Evolutionary conservation across 176 grass and related monocot species (phyloP).

Genomic region (Bolboschoenus planiculmis): DNA sequence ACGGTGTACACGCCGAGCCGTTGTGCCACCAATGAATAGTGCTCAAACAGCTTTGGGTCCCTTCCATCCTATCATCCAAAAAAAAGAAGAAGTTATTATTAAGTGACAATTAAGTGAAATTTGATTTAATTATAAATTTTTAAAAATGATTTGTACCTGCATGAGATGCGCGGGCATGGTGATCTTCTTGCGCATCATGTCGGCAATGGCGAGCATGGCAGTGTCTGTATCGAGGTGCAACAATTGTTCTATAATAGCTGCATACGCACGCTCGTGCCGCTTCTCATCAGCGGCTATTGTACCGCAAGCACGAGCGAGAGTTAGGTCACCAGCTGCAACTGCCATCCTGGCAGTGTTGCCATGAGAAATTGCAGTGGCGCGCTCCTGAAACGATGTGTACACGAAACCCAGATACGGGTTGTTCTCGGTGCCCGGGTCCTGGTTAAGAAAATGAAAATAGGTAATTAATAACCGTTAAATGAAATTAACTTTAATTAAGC

Average conservation of each 20-base stretch:
- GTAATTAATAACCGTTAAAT: background rate
- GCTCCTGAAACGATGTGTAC: constrained; percentile 99
- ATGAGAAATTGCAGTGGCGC: constrained; percentile 77
- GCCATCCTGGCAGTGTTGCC: constrained; percentile 82
- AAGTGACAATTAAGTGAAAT: background rate
- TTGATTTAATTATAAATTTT: background rate
- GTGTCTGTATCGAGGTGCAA: constrained; percentile 66
- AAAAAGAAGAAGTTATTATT: background rate
- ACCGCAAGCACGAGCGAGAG: constrained; percentile 71
- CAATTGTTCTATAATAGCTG: constrained; percentile 77
- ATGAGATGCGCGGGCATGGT: constrained; percentile 99
- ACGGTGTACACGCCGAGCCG: constrained; percentile 73
- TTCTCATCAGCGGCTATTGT: constrained; percentile 94
- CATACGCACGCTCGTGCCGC: constrained; percentile 85
- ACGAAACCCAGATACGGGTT: constrained; percentile 88
- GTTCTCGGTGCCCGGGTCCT: constrained; percentile 87
- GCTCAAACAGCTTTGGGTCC: constrained; percentile 62
- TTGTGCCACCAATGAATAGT: constrained; percentile 73
- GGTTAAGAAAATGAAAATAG: background rate
- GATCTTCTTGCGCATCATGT: constrained; percentile 99
- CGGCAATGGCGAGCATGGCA: constrained; percentile 66
- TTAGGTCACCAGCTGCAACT: constrained; percentile 47
- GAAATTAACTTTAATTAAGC: background rate
- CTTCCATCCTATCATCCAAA: constrained; percentile 40
- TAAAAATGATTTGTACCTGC: constrained; percentile 17